Conservation (phyloP, 805 yeast species). For the Candida adriatica region DNA sequence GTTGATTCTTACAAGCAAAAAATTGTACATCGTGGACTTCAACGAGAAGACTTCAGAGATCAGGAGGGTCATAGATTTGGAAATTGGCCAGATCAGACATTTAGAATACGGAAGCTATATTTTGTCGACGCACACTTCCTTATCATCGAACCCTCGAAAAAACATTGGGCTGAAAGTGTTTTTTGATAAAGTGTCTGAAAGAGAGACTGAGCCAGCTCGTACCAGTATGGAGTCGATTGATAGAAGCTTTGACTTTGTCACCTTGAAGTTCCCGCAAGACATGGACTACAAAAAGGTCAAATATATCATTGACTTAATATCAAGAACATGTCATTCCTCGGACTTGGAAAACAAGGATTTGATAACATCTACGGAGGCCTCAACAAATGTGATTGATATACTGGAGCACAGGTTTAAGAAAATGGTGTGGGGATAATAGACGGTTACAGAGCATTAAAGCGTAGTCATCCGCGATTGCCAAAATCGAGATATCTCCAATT, state of each 20-base stretch:
- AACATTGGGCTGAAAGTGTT: conserved; percentile 27
- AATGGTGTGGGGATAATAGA: conserved; percentile 30
- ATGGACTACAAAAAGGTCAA: conserved; percentile 21
- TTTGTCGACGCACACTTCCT: conserved; percentile 14
- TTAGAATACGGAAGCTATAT: conserved; percentile 28
- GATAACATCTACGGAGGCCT: conserved; percentile 30
- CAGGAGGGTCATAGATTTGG: conserved; percentile 12
- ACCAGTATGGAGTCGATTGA: not conserved
- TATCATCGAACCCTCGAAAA: conserved; percentile 23
- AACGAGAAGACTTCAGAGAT: conserved; percentile 13
- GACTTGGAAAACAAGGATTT: conserved; percentile 26
- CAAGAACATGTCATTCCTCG: conserved; percentile 20
- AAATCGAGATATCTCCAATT: not conserved
- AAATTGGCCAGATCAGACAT: conserved; percentile 14
- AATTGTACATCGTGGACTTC: conserved; percentile 18
- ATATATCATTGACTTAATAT: conserved; percentile 17
- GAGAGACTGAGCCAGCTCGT: not conserved
- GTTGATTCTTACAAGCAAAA: conserved; percentile 18
- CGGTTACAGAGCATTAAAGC: no score
- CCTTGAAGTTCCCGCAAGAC: conserved; percentile 21
- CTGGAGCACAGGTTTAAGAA: conserved; percentile 31
- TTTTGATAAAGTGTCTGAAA: conserved; percentile 1
- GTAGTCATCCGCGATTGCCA: not conserved
- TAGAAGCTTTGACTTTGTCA: conserved; percentile 5
- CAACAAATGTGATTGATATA: conserved; percentile 27